Base-by-base conservation (phyloP, 176 grass and related monocot genomes). In the Panicum miliaceum region DNA sequence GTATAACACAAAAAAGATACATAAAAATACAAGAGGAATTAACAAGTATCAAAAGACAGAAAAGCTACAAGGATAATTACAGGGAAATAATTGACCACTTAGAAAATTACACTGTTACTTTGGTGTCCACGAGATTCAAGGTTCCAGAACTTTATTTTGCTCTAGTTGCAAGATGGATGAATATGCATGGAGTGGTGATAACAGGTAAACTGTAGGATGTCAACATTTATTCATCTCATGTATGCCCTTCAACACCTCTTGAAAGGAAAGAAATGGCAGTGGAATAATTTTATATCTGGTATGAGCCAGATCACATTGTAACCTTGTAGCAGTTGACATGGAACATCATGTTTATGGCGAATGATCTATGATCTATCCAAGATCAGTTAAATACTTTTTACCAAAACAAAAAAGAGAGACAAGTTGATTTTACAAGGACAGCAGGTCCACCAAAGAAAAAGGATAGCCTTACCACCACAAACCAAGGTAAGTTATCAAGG, bases 401-500 rank as follows among this genome's bases (percentile, higher is more conserved):
- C 8, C 53, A 1, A 22, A 41, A 6, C 7, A 41, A 57, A 57
- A 54, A 45, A 48, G 0, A 13, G 1, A 48, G 13, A 27, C 13
- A 73, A 51, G 14, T 51, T 51, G 47, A 51, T 34, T 34, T 73
- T 51, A 52, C 9, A 51, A 0, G 1, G 34, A 54, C 37, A 81
- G 26, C 0, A 68, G 32, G 8, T 64, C 0, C 22, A 77, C 9
- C 22, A 52, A 47, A 73, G 38, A 52, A 36, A 79, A 10, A 27
- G 37, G 84, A 77, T 12, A 35, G n/a, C 27, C 93, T 92, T 90
- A 99, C 97, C 97, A 96, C 97, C 97, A 99, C 45, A 99, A 88
- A 74, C 89, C 75, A 8, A 99, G 7, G 79, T 99, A 99, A 43
- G 93, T 88, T 64, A 91, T 43, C 78, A 99, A 86, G 26, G 97